phyloP scores from a whole-genome alignment of 345 rosid genomes.

The Orychophragmus violaceus region DNA sequence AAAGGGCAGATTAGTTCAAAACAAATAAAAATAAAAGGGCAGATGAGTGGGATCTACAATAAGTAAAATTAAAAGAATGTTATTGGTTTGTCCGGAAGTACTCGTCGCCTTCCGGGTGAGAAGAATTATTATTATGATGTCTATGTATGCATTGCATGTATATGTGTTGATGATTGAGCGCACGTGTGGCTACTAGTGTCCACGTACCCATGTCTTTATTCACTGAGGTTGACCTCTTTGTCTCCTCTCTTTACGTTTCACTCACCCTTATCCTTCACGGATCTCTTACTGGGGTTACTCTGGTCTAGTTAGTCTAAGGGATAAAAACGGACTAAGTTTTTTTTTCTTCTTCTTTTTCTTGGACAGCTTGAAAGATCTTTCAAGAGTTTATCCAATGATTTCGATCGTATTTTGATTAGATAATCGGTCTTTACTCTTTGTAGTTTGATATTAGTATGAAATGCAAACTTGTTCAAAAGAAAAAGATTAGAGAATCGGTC shows the following conservation, averaged over 20 bases:
- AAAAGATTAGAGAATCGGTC: too few species aligned
- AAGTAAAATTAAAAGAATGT: conserved; percentile 26
- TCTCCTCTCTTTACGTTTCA: conserved; percentile 11
- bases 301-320: neutral
- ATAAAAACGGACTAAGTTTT: neutral
- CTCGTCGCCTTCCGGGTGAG: conserved; percentile 24
- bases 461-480: too few species aligned
- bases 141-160: conserved; percentile 12
- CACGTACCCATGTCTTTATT: conserved; percentile 59
- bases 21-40: too few species aligned
- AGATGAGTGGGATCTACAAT: neutral
- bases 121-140: neutral
- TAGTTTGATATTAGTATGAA: too few species aligned
- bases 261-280: conserved; percentile 16
- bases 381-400: neutral
- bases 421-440: too few species aligned
- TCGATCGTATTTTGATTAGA: neutral
- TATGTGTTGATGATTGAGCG: conserved; percentile 47
- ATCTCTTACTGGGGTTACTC: neutral
- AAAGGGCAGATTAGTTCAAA: too few species aligned
- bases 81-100: conserved; percentile 28
- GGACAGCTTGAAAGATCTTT: neutral
- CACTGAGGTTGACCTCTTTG: conserved; percentile 40
- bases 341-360: neutral
- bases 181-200: conserved; percentile 56